Conservation (phyloP, 495 filamentous ascomycete genomes). For the Chaetomium fimeti region DNA sequence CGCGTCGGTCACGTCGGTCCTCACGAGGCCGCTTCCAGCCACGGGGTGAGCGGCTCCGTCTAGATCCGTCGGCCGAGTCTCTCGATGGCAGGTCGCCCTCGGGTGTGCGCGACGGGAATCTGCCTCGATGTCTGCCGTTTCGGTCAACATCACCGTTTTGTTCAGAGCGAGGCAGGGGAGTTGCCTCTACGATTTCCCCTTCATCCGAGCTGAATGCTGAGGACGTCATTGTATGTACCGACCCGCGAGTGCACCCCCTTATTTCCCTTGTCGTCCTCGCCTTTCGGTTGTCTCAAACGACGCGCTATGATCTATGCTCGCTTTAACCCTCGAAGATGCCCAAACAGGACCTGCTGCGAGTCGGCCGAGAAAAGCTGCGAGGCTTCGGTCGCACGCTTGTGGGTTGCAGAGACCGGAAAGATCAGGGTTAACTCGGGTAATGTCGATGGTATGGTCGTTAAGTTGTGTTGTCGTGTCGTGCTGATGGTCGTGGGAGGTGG, state of each 20-base stretch:
- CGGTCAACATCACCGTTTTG: conserved; percentile 62
- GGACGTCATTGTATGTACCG: conserved; percentile 45
- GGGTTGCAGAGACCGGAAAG: too few relatives aligned
- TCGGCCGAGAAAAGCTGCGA: conserved; percentile 13
- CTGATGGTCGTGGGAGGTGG: too few relatives aligned
- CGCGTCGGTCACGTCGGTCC: conserved; percentile 49
- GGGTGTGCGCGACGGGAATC: conserved; percentile 66
- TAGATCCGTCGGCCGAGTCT: conserved; percentile 57
- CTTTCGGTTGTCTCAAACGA: background rate
- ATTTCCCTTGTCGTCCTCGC: background rate
- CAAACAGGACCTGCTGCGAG: conserved; percentile 21
- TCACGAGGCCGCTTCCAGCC: conserved; percentile 69
- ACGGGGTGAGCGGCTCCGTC: conserved; percentile 45
- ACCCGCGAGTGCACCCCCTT: conserved; percentile 17
- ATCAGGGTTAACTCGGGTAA: too few relatives aligned
- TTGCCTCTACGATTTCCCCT: conserved; percentile 83
- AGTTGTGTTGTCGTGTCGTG: too few relatives aligned
- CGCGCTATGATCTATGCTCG: background rate
- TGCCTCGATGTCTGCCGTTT: conserved; percentile 66
- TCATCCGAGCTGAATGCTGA: conserved; percentile 63
- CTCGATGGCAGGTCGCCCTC: conserved; percentile 72
- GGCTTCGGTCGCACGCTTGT: conserved; percentile 4
- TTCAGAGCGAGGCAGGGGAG: conserved; percentile 53
- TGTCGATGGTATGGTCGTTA: too few relatives aligned
- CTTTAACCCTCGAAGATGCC: background rate